phyloP scores from a whole-genome alignment of 805 yeast species.

The Candida andamanensis region DNA sequence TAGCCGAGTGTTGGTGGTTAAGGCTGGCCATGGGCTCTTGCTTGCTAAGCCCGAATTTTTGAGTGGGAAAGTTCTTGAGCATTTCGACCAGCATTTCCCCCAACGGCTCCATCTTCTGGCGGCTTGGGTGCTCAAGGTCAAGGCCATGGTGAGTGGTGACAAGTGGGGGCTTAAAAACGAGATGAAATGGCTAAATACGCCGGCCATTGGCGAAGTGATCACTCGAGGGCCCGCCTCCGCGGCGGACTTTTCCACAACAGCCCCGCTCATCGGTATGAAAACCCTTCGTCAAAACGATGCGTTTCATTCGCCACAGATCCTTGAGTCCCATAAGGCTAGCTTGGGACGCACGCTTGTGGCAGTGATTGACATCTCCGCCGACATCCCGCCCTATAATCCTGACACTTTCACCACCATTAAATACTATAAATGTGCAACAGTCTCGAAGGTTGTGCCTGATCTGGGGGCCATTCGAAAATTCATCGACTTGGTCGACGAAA shows the following conservation, averaged over 20 bases:
- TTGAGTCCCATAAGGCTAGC: slow-evolving; percentile 49
- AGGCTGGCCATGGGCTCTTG: slow-evolving; percentile 63
- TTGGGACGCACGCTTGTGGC: slow-evolving; percentile 41
- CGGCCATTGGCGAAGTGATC: slow-evolving; percentile 45
- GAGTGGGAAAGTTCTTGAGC: slow-evolving; percentile 57
- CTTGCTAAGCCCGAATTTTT: slow-evolving; percentile 59
- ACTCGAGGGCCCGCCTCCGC: no score
- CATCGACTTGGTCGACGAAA: slow-evolving; percentile 47
- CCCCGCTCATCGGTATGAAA: slow-evolving; percentile 67
- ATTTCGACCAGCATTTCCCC: slow-evolving; percentile 45
- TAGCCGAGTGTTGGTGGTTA: slow-evolving; percentile 32
- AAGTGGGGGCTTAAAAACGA: slow-evolving; percentile 81
- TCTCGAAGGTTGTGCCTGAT: slow-evolving; percentile 72
- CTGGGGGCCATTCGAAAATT: slow-evolving; percentile 53
- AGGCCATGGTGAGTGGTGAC: slow-evolving; percentile 59
- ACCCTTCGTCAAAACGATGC: slow-evolving; percentile 63
- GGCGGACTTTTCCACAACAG: slow-evolving; percentile 24
- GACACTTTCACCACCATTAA: slow-evolving; percentile 44
- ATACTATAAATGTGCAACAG: slow-evolving; percentile 72
- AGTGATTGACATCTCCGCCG: slow-evolving; percentile 65
- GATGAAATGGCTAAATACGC: slow-evolving; percentile 59
- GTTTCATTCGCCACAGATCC: slow-evolving; percentile 50
- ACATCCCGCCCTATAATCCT: slow-evolving; percentile 69
- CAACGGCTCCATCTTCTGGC: slow-evolving; percentile 51
- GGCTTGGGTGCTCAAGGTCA: slow-evolving; percentile 64